phyloP scores from a whole-genome alignment of 345 rosid species.

The Aegle marmelos region DNA sequence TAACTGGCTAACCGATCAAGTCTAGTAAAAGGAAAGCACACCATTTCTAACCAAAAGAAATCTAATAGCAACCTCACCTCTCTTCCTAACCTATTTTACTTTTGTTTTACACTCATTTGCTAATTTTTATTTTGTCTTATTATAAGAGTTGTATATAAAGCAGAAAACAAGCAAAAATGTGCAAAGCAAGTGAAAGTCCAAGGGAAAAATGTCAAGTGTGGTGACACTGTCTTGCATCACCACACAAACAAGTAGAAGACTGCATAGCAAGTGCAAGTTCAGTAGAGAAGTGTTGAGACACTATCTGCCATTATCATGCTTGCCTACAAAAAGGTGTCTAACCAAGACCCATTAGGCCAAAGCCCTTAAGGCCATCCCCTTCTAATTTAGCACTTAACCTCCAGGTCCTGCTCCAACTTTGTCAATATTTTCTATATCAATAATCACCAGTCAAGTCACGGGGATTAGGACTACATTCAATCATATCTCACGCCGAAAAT shows the following conservation, averaged over 20 bases:
- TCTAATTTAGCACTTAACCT: neutral
- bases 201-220: neutral
- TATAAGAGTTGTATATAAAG: neutral
- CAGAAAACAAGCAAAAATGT: neutral
- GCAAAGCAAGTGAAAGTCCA: neutral
- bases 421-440: neutral
- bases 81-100: neutral
- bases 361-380: neutral
- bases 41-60: neutral
- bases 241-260: neutral
- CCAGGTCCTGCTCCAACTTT: neutral
- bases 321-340: neutral
- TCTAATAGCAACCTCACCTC: neutral
- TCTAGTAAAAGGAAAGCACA: neutral
- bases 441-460: neutral
- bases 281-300: neutral
- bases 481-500: neutral
- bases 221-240: neutral
- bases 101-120: neutral
- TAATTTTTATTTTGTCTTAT: neutral
- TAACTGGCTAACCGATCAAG: neutral
- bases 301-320: neutral
- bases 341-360: neutral
- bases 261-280: neutral
- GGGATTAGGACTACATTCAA: neutral